Conservation (phyloP, 129 eudicot species). For the Gnaphalium uliginosum region DNA sequence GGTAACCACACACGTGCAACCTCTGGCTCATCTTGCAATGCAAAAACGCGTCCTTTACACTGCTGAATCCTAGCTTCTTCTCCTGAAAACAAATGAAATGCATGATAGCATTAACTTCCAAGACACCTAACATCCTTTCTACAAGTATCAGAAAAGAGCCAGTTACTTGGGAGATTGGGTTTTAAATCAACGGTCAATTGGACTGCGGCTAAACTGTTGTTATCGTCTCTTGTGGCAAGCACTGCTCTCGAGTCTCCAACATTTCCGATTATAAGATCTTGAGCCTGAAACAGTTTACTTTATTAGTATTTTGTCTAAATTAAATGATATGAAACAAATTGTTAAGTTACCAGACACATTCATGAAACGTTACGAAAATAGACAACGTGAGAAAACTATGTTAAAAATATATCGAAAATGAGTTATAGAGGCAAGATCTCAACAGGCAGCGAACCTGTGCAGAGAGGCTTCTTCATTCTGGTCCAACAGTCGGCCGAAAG, state of each 20-base stretch:
- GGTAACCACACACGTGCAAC: slow-evolving; percentile 96
- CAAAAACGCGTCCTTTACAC: slow-evolving; percentile 84
- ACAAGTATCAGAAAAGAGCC: slow-evolving; percentile 18
- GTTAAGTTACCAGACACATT: neutral
- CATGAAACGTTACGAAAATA: neutral
- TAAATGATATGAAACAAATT: neutral
- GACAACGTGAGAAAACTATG: neutral
- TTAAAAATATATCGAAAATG: neutral
- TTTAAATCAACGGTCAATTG: slow-evolving; percentile 92
- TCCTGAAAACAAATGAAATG: slow-evolving; percentile 45
- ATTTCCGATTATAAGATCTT: slow-evolving; percentile 88
- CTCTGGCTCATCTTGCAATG: slow-evolving; percentile 88
- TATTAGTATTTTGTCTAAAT: neutral
- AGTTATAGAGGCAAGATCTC: neutral
- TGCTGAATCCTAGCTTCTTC: slow-evolving; percentile 80
- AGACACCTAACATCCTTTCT: neutral
- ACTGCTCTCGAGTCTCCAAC: slow-evolving; percentile 97
- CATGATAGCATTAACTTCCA: slow-evolving; percentile 5
- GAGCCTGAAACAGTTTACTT: slow-evolving; percentile 55
- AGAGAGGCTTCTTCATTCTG: too few relatives aligned
- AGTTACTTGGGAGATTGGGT: slow-evolving; percentile 94
- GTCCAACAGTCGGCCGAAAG: neutral
- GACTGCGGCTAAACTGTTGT: slow-evolving; percentile 62
- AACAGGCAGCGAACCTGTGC: too few relatives aligned
- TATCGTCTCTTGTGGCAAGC: slow-evolving; percentile 71